Evolutionary conservation across 2,329 filamentous ascomycete species (phyloP), one percentile per base, ranked within the genome.

Genomic region (Colletotrichum sp.): DNA sequence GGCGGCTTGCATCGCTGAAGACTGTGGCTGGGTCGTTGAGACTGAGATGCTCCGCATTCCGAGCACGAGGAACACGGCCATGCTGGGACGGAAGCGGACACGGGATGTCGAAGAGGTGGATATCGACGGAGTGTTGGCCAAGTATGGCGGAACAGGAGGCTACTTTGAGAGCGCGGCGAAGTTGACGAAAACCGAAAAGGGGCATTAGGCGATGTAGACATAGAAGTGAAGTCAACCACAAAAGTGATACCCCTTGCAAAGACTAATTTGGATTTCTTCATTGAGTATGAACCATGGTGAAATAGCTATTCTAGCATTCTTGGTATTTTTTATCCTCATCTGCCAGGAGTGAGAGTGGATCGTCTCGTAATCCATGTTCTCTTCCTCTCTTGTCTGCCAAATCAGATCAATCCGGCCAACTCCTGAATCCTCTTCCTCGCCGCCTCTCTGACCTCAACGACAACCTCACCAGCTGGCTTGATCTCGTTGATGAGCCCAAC

Each of bases 41-140:
- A 95, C 90, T 77, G 96, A 98, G 80, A 93, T 97, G 88, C 84
- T 99, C 80, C 90, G 96, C 61, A 99, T 99, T 77, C 97, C 97
- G 1, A 98, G 95, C 83, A 98, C 96, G 52, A 89, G 97, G 77
- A 99, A 99, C 83, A 92, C 93, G 21, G 95, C 93, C 1, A 87
- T 99, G 34, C 82, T 99, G 55, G 96, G 96, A 6, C 90, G 95
- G 36, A 84, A 81, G 59, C 84, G 85, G 65, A 81, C 79, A 6
- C 79, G 76, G 64, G 63, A 77, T 0, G 59, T 72, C 1, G 80
- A 79, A 4, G 79, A 86, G 12, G 78, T 87, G 7, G 84, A 90
- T 65, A 79, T 91, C 26, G 72, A 83, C 14, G 81, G 82, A 2
- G 80, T 93, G 24, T 80, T 92, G 16, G 78, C 81, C 14, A 87